Percentiles rank a stretch among this genome's conserved stretches.
Conservation (phyloP, 2,329 filamentous ascomycete species). For the Epichloe scottii region DNA sequence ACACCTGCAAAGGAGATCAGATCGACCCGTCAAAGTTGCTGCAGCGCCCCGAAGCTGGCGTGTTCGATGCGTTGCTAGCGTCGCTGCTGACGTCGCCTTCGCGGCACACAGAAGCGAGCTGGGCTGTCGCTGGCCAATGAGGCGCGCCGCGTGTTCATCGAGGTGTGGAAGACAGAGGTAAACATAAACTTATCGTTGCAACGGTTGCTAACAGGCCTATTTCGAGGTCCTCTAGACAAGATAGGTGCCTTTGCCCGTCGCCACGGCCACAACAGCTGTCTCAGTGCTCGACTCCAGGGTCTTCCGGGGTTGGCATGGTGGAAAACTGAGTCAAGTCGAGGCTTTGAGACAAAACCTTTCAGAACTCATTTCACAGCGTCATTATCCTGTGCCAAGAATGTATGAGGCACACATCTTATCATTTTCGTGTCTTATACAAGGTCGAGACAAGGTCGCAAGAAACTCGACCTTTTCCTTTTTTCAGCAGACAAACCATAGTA, state of each 20-base stretch:
- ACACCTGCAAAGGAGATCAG: background rate
- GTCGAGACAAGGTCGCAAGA: no score
- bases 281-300: background rate
- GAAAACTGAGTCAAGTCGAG: background rate
- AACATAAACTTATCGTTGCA: background rate
- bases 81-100: background rate
- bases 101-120: background rate
- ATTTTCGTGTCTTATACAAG: background rate
- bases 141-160: background rate
- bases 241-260: background rate
- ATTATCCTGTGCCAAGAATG: background rate
- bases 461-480: no score
- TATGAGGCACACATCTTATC: background rate
- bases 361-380: background rate
- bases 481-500: no score
- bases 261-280: slow-evolving; percentile 1
- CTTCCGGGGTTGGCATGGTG: background rate
- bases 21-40: background rate
- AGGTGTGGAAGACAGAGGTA: background rate
- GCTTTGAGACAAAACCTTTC: background rate
- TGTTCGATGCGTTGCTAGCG: background rate
- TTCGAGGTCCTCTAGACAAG: background rate
- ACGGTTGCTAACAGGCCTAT: background rate
- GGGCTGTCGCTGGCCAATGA: background rate
- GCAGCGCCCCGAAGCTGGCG: slow-evolving; percentile 2